These are phyloP conservation scores for Cercospora sesami DNA, from an alignment of 2,329 filamentous ascomycete species.

Conservation along the genomic window DNA sequence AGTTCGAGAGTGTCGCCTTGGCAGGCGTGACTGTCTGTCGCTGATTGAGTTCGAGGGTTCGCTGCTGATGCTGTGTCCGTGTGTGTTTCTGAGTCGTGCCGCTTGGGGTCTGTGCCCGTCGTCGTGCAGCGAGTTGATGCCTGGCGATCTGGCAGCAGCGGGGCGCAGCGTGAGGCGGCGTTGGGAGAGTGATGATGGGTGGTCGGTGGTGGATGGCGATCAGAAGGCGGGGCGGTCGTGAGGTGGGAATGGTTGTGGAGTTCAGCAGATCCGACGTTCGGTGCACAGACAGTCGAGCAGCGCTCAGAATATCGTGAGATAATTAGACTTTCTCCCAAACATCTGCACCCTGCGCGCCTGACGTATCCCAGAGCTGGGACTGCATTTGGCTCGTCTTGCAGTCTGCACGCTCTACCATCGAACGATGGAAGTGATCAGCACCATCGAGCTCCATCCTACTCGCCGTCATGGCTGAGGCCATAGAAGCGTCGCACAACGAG, in stretches of 20 bases:
- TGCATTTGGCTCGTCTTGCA: background rate
- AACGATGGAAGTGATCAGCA: background rate
- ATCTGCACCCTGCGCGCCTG: background rate
- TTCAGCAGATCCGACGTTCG: background rate
- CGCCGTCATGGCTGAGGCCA: background rate
- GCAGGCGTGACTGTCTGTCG: background rate
- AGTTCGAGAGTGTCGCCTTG: background rate
- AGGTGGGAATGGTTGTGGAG: background rate
- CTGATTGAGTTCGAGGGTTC: slow-evolving; percentile 6
- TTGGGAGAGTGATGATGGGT: background rate
- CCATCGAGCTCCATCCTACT: background rate
- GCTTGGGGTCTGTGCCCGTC: background rate
- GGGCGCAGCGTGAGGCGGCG: background rate
- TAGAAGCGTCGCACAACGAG: background rate
- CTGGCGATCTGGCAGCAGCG: background rate
- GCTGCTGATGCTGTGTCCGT: background rate
- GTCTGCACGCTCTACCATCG: background rate
- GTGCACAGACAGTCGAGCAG: background rate
- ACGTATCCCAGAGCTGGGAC: background rate
- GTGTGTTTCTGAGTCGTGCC: background rate
- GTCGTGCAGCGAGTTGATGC: background rate
- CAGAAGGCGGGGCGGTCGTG: background rate
- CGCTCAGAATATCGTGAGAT: background rate
- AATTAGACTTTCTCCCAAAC: background rate
- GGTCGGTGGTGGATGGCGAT: background rate